phyloP scores from a whole-genome alignment of 1,284 basidiomycete species.

The Rhizoctonia solani region DNA sequence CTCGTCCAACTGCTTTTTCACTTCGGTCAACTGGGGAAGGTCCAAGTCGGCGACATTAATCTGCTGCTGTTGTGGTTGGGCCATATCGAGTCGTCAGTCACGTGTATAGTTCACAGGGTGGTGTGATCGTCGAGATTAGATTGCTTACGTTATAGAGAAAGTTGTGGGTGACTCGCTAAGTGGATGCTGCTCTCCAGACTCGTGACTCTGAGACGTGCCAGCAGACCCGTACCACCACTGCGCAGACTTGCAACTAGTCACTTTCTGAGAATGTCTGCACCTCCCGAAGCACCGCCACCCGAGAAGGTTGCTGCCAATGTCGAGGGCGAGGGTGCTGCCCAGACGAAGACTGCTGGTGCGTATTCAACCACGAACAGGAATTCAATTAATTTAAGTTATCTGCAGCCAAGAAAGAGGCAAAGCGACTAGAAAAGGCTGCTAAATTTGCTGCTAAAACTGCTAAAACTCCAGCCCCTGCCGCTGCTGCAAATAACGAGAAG shows the following conservation, averaged over 20 bases:
- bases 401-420: conserved; percentile 66
- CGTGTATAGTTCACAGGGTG: background rate
- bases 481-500: conserved; percentile 68
- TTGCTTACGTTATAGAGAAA: conserved; percentile 10
- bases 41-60: conserved; percentile 81
- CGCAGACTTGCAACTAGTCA: background rate
- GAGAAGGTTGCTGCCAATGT: conserved; percentile 15
- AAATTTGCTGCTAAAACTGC: conserved; percentile 82
- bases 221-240: background rate
- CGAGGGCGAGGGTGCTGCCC: conserved; percentile 25
- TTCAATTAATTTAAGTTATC: background rate
- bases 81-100: background rate
- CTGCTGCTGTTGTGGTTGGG: conserved; percentile 54
- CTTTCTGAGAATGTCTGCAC: conserved; percentile 3
- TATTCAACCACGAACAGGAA: background rate
- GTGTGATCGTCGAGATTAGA: conserved; percentile 8
- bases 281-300: conserved; percentile 6
- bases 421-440: conserved; percentile 71
- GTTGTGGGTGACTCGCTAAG: conserved; percentile 23
- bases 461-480: conserved; percentile 46
- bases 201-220: background rate
- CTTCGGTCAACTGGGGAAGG: conserved; percentile 79
- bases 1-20: conserved; percentile 87
- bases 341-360: conserved; percentile 35
- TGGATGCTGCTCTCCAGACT: conserved; percentile 29